phyloP scores from a whole-genome alignment of 495 filamentous ascomycete species.

The Xylona heveae region DNA sequence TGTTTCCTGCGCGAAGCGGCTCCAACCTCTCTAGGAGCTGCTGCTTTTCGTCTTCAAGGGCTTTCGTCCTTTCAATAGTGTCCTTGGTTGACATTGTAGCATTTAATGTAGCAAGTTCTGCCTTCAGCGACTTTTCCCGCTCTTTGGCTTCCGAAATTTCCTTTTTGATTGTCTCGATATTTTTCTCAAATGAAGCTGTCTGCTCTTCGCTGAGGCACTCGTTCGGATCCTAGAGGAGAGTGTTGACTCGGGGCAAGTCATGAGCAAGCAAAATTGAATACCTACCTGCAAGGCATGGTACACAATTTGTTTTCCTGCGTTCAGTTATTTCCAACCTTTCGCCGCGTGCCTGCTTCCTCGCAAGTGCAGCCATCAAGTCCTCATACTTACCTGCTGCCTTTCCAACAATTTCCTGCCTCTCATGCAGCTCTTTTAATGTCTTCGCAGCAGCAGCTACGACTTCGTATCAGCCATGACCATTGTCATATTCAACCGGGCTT shows the following conservation, averaged over 20 bases:
- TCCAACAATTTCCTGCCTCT: constrained; percentile 33
- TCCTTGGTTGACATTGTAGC: constrained; percentile 29
- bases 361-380: neutral
- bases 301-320: constrained; percentile 37
- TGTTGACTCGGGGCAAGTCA: neutral
- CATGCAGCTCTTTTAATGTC: constrained; percentile 38
- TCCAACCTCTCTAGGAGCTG: constrained; percentile 20
- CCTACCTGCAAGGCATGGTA: constrained; percentile 34
- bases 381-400: constrained; percentile 27
- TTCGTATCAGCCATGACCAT: neutral
- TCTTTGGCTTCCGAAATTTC: constrained; percentile 24
- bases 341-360: no score
- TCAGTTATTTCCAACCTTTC: neutral
- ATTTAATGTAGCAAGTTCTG: constrained; percentile 24
- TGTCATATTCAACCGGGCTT: neutral
- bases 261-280: neutral
- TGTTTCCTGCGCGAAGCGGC: constrained; percentile 16
- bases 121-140: constrained; percentile 27
- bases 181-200: constrained; percentile 23
- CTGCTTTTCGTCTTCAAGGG: constrained; percentile 24
- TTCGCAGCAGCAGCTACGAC: constrained; percentile 34
- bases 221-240: constrained; percentile 13
- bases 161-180: constrained; percentile 28
- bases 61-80: constrained; percentile 22
- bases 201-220: constrained; percentile 23